Base-by-base conservation (phyloP, 495 filamentous ascomycete genomes). In the Tuber borchii region DNA sequence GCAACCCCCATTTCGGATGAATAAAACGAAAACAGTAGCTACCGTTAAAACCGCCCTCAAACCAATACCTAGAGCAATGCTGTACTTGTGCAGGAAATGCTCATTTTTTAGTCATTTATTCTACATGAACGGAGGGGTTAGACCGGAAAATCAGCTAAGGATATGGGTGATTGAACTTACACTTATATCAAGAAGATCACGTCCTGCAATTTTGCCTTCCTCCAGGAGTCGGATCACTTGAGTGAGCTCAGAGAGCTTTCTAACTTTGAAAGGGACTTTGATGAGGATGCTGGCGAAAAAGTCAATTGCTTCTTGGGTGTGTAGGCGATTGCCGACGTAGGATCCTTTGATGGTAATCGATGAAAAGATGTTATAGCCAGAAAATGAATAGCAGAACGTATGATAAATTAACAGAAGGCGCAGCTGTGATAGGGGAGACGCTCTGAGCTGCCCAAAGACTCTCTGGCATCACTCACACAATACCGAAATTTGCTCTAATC, bases 281-380 rank as follows among this genome's bases (percentile, higher is more conserved):
- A 97, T 93, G 77, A 95, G 83, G 3, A 94, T 94, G n/a, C 92
- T 87, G 43, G 88, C 84, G 86, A 90, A 97, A 87, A 97, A 97
- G 79, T 97, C 94, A 68, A 97, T 84, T 12, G 94, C 94, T 84
- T 97, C 94, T 20, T 89, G 86, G 0, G 88, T 91, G 81, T 98
- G 95, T 83, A 92, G 89, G 69, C 93, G 89, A 84, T 95, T 97
- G 65, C 95, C 95, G 76, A 97, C 95, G 82, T 97, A 97, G 78
- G 89, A 92, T 68, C 94, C 94, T 87, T 93, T 93, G 88, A 98
- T 97, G 78, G 85, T 91, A 85, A n/a, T n/a, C n/a, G n/a, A n/a
- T n/a, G n/a, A n/a, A n/a, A n/a, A n/a, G n/a, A n/a, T n/a, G n/a
- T n/a, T n/a, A n/a, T n/a, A n/a, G n/a, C n/a, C n/a, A n/a, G n/a